Evolutionary conservation across 1,284 basidiomycete genomes (phyloP), one percentile per base, ranked within the genome.

Genomic region (Schizophyllum commune): DNA sequence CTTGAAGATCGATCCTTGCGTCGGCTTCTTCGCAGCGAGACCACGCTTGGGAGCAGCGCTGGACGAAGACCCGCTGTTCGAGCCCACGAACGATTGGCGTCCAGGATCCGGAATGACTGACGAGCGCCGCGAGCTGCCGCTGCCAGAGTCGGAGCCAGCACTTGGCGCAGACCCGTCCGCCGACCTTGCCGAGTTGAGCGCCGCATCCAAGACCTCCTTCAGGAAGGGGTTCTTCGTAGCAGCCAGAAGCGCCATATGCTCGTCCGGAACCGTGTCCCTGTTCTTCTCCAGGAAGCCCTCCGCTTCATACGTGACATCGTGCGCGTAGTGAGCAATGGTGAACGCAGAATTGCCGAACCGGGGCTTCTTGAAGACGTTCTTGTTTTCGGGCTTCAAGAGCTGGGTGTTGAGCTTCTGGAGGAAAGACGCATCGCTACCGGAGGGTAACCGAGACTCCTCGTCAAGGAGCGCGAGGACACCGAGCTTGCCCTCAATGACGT

Each of bases 221-320:
- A 99, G 78, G 82, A 99, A 98, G 1, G 85, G 76, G 70, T 98
- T 99, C 72, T 90, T 91, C 11, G 96, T 96, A 20, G 81, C 77
- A 60, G 89, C 87, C 34, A 99, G 82, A 11, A 99, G 79, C 6
- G 85, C 78, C 81, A 99, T 92, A 61, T 98, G 96, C 71, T 99
- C 97, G 69, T 99, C 97, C 0, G 97, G 97, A 1, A 99, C 97
- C 1, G 97, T 98, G 74, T 99, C 97, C 60, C 96, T 83, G 72
- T 99, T 99, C 82, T 99, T 99, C 76, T 99, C 97, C 72, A 99
- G 80, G 76, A 99, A 99, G 17, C 97, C 96, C 65, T 98, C 96
- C 6, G 91, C 94, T 71, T 98, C 96, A 75, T 99, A 99, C 1
- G 95, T 97, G 63, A 99, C 97, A 73, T 99, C 96, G 68, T 96